A percentile compares a stretch with the other conserved stretches of the same genome.
phyloP scores from a whole-genome alignment of 1,284 basidiomycete genomes.

The Lentinula novae-zelandiae region DNA sequence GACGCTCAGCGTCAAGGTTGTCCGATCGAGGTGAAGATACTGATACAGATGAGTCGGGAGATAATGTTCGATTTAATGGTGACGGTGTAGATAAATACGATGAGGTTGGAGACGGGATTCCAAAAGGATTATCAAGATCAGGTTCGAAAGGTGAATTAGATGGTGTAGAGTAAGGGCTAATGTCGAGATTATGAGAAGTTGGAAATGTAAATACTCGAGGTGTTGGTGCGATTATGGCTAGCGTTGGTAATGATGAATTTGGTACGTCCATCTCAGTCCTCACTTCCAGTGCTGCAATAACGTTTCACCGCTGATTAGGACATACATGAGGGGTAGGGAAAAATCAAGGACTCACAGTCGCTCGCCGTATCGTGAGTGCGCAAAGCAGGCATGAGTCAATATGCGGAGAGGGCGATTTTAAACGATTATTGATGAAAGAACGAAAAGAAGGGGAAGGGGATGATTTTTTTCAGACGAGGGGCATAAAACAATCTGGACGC shows the following conservation, averaged over 20 bases:
- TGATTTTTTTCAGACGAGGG: slow-evolving; percentile 23
- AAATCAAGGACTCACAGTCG: slow-evolving; percentile 45
- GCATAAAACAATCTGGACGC: slow-evolving; percentile 32
- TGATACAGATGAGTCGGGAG: slow-evolving; percentile 37
- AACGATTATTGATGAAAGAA: slow-evolving; percentile 18
- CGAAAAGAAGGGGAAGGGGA: slow-evolving; percentile 20
- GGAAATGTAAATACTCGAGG: slow-evolving; percentile 74
- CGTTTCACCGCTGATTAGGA: slow-evolving; percentile 16
- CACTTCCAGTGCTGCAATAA: slow-evolving; percentile 62
- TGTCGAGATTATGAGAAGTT: slow-evolving; percentile 40
- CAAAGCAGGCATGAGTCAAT: slow-evolving; percentile 56
- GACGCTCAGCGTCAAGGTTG: slow-evolving; percentile 57
- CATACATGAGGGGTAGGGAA: slow-evolving; percentile 9
- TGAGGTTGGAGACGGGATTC: slow-evolving; percentile 35
- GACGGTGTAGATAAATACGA: slow-evolving; percentile 31
- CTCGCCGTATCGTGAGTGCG: slow-evolving; percentile 67
- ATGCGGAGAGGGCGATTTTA: slow-evolving; percentile 26
- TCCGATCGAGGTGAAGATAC: slow-evolving; percentile 30
- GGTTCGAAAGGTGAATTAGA: slow-evolving; percentile 67
- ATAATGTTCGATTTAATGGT: slow-evolving; percentile 40
- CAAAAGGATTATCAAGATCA: slow-evolving; percentile 48
- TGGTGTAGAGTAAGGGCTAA: slow-evolving; percentile 65
- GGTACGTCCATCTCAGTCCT: slow-evolving; percentile 44
- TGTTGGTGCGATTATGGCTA: slow-evolving; percentile 69
- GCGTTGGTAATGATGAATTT: slow-evolving; percentile 45